Evolutionary conservation across 345 rosid genomes (phyloP), one percentile per base, ranked within the genome.

Genomic region (Clarkia xantiana): DNA sequence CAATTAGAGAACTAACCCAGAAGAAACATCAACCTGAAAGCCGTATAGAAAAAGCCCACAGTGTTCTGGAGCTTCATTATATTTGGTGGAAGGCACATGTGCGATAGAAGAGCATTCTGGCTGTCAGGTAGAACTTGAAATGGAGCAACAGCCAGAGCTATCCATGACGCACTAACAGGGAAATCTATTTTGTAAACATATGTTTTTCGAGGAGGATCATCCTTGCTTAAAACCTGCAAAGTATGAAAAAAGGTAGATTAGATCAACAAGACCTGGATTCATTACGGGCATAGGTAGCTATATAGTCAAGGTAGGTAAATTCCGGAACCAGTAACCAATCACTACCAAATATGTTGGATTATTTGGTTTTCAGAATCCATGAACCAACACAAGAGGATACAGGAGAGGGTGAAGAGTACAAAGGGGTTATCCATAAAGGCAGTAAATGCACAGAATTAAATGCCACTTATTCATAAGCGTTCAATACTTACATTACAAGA

Each of bases 91-190:
- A 84, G 71, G 66, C 93, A 83, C 78, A 91, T 62, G 74, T 86
- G 87, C 12, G 94, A 81, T 63, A 91, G 71, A 53, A 78, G 69
- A 68, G 62, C 61, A 63, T 76, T 71, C 52, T 67, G 72, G 58
- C 48, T 72, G 60, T 91, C 93, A 50, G 98, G 93, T 61, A 77
- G 61, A 55, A 91, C 67, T 73, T 86, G 83, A 67, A 86, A 74
- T 53, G 93, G 89, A 54, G 87, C 96, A 60, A 86, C 96, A 43
- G 72, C 83, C 79, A 91, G 68, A 46, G 96, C 76, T 78, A 91
- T 89, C 83, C 89, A 76, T 60, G 67, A 76, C 53, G 96, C 82
- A 57, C 80, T 55, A 45, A 84, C 82, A 46, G 94, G 94, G 72
- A 81, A 74, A 67, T 82, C 81, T 68, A 86, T 70, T 67, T 61